Evolutionary conservation across 768 basidiomycete species (phyloP), one percentile per base, ranked within the genome.

Genomic region (Rubroboletus satanas): DNA sequence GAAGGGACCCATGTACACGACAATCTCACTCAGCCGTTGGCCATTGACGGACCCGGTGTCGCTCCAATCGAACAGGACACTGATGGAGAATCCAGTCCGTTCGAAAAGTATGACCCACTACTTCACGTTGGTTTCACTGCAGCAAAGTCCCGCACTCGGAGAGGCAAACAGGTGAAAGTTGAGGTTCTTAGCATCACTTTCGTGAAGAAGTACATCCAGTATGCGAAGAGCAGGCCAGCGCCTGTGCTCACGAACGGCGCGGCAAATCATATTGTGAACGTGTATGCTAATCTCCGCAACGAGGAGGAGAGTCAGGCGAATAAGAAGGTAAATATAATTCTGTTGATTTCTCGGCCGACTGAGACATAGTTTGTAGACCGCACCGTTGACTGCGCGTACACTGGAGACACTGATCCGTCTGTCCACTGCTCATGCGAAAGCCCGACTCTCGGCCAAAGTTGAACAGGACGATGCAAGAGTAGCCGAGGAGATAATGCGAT

Each of bases 191-290:
- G 85, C 63, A 93, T 97, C 57, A 76, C 87, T 6, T 99, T 99
- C 67, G 85, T 99, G 69, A 99, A 99, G 75, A 98, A 98, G 73
- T 98, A 95, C 64, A 89, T 99, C 54, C 96, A 98, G 72, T 98
- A 98, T 64, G 90, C 96, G 41, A 98, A 98, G 75, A 89, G 84
- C 72, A 85, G 88, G 64, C 80, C 85, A 17, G 81, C 88, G 54
- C 97, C 97, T 2, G 84, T 81, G 23, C 74, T 98, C 60, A 96
- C 92, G 7, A 88, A 93, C 68, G 93, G 90, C 38, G 97, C 97
- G 6, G 93, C 95, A 53, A 94, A 97, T 69, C 82, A 87, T 70
- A 98, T 99, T 58, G 90, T 96, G 38, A 83, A 89, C 45, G 90
- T 95, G 36, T 99, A 98, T 72, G 87, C 93, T 45, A 87, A 79